Base-by-base conservation (phyloP, 2,329 filamentous ascomycete genomes). In the Diaporthe capsici region DNA sequence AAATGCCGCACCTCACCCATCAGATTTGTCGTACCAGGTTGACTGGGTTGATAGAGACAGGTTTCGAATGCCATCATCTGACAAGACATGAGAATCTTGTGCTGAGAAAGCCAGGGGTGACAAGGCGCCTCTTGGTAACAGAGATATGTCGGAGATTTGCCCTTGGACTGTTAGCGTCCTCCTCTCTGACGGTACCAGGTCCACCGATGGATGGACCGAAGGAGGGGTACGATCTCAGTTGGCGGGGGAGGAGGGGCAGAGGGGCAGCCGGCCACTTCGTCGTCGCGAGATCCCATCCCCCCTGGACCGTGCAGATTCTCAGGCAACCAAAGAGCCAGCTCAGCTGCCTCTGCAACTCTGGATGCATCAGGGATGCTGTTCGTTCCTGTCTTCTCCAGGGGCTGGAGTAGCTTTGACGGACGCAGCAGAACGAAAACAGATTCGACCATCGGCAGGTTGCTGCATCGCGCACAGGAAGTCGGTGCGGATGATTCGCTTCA, bases 291-390 rank as follows among this genome's bases (percentile, higher is more conserved):
- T 55, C n/a, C 44, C 25, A 63, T 7, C 31, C 37, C 47, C 42
- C 70, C 70, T 72, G 70, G 70, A 72, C 53, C 10, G 39, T 72
- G 70, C 70, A 71, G 47, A 39, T 37, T 71, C 68, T 71, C 68
- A 71, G 42, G 68, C 68, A 60, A 42, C 68, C n/a, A 47, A 34
- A 51, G n/a, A 13, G 63, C 20, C 60, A 67, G 28, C 61, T 51
- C 63, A 68, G 47, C 65, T 68, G 47, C 47, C 12, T 25, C 47
- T 53, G 61, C 61, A 42, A 65, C 47, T 39, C 22, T 68, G 65
- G 34, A 10, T 51, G 44, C 65, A 31, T 17, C 65, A 53, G 47
- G 65, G 65, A 53, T 68, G 44, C 28, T 31, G 28, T 53, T 20
- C 15, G 65, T 53, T 72, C 47, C 65, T 68, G 65, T 37, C 31